Conservation (phyloP, 108 stramenopile genomes). For the Stephanodiscus triporus region DNA sequence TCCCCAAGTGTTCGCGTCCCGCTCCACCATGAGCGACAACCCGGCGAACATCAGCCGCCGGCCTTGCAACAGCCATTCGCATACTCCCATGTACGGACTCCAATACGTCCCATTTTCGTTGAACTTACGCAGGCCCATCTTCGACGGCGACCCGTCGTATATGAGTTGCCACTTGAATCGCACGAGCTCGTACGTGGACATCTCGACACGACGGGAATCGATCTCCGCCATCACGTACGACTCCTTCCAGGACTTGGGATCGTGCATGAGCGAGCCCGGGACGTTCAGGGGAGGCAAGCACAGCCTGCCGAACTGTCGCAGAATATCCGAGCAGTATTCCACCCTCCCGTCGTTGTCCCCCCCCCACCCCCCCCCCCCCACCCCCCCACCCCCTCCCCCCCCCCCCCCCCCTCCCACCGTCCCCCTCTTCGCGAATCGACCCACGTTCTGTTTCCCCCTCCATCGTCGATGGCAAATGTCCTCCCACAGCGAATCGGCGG, state of each 20-base stretch:
- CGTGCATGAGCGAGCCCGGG: slow-evolving; percentile 11
- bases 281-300: slow-evolving; percentile 24
- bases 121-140: slow-evolving; percentile 39
- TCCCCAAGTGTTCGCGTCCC: slow-evolving; percentile 36
- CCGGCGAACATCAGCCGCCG: slow-evolving; percentile 32
- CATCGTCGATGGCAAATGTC: slow-evolving; percentile 27
- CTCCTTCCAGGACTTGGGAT: slow-evolving; percentile 42
- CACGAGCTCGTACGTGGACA: slow-evolving; percentile 26
- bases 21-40: slow-evolving; percentile 32
- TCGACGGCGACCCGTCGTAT: slow-evolving; percentile 34
- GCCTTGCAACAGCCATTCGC: slow-evolving; percentile 30
- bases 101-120: slow-evolving; percentile 26
- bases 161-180: slow-evolving; percentile 29
- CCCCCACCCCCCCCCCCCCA: not conserved
- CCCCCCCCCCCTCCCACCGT: not conserved
- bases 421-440: slow-evolving; percentile 12
- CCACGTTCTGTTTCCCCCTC: slow-evolving; percentile 30
- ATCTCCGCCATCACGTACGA: slow-evolving; percentile 41
- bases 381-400: slow-evolving; percentile 8
- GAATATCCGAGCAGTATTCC: slow-evolving; percentile 8
- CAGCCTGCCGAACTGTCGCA: slow-evolving; percentile 10
- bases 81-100: slow-evolving; percentile 41
- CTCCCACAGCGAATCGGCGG: slow-evolving; percentile 35
- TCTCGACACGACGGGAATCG: slow-evolving; percentile 19
- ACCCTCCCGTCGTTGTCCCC: not conserved